These are phyloP conservation scores for Bauhinia variegata DNA, from an alignment of 306 rosid species.

Conservation along the genomic window DNA sequence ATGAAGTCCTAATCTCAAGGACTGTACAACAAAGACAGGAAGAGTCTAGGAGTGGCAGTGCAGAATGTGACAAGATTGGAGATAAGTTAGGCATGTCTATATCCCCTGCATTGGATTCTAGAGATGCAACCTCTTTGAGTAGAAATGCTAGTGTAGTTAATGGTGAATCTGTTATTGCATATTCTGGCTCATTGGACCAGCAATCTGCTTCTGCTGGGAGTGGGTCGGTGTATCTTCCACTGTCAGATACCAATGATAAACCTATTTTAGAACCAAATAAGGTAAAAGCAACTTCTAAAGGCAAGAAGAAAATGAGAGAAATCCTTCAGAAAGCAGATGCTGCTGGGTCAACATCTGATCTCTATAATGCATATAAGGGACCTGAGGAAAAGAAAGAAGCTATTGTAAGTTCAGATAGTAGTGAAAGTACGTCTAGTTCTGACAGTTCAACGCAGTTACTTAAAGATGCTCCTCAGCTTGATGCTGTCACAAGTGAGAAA, in stretches of 20 bases:
- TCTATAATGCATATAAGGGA: conserved; percentile 91
- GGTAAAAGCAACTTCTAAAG: conserved; percentile 50
- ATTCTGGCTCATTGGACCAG: conserved; percentile 42
- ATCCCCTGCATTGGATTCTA: conserved; percentile 35
- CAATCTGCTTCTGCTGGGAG: conserved; percentile 45
- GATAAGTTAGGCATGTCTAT: conserved; percentile 35
- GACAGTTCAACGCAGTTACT: conserved; percentile 48
- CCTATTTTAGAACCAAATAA: conserved; percentile 54
- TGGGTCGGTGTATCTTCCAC: conserved; percentile 39
- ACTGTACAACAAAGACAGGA: conserved; percentile 36
- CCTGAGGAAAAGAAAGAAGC: conserved; percentile 85
- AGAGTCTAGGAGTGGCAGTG: conserved; percentile 42
- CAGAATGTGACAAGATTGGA: conserved; percentile 37
- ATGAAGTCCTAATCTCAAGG: conserved; percentile 34
- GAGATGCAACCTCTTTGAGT: conserved; percentile 38
- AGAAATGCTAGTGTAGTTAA: conserved; percentile 46
- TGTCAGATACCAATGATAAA: conserved; percentile 55
- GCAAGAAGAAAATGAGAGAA: conserved; percentile 66
- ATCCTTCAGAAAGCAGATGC: conserved; percentile 89
- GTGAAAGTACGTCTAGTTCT: conserved; percentile 47
- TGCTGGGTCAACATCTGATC: conserved; percentile 89
- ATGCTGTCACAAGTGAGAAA: conserved; percentile 38
- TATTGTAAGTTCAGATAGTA: conserved; percentile 42
- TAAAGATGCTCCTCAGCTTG: conserved; percentile 44
- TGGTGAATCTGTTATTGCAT: conserved; percentile 35